A percentile compares a stretch with the other conserved stretches of the same genome.
Evolutionary conservation across 2,329 filamentous ascomycete species (phyloP).

Genomic region (Tolypocladium guangdongense): DNA sequence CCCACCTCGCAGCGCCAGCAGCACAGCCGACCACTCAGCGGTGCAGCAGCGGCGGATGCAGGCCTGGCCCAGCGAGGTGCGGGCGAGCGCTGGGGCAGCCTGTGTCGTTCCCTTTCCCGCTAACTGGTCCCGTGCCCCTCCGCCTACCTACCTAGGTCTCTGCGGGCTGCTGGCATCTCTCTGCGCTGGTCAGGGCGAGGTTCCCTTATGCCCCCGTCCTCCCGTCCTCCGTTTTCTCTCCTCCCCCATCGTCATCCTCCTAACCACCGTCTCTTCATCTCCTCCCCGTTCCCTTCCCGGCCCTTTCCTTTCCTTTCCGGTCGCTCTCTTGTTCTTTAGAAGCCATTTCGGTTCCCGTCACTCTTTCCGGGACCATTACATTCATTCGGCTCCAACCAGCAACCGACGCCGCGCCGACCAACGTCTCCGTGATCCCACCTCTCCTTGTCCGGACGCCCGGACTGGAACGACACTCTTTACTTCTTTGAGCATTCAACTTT

Average conservation of each 20-base stretch:
- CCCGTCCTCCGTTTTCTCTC: conserved; percentile 23
- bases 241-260: conserved; percentile 22
- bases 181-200: neutral
- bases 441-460: conserved; percentile 9
- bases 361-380: conserved; percentile 39
- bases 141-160: neutral
- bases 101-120: neutral
- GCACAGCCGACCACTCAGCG: neutral
- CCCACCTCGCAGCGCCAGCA: neutral
- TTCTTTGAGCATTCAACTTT: conserved; percentile 7
- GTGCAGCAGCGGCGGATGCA: neutral
- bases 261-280: conserved; percentile 22
- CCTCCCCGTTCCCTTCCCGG: conserved; percentile 22
- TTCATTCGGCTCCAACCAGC: conserved; percentile 23
- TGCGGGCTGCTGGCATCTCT: neutral
- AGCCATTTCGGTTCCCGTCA: conserved; percentile 35
- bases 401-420: conserved; percentile 7
- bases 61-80: neutral
- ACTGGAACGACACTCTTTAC: conserved; percentile 14
- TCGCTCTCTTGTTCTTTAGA: conserved; percentile 37
- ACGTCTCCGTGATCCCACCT: conserved; percentile 5
- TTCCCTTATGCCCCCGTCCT: conserved; percentile 20
- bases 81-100: neutral
- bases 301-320: conserved; percentile 34
- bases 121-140: neutral